These are phyloP conservation scores for Quercus bicolor DNA, from an alignment of 306 rosid genomes.

Conservation along the genomic window DNA sequence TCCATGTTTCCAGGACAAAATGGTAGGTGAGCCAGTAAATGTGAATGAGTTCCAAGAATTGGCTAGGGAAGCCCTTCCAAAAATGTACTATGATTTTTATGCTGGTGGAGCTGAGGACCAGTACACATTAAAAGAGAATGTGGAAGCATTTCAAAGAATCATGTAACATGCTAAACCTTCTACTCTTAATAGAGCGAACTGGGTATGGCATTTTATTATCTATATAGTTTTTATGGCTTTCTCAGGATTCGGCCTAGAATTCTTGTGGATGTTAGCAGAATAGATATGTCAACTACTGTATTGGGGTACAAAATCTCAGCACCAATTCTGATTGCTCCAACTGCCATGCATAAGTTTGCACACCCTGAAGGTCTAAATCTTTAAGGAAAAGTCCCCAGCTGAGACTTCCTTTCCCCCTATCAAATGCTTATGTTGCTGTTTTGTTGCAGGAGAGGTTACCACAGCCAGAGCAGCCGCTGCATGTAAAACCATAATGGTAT, in stretches of 20 bases:
- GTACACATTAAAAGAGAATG: constrained; percentile 45
- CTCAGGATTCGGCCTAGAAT: constrained; percentile 59
- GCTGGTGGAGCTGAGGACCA: constrained; percentile 72
- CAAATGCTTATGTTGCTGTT: background rate
- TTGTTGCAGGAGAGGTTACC: constrained; percentile 57
- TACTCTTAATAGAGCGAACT: background rate
- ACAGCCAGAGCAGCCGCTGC: constrained; percentile 76
- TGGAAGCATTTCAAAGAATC: constrained; percentile 55
- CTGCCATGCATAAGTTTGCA: constrained; percentile 49
- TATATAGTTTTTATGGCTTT: background rate
- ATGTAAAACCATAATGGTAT: constrained; percentile 65
- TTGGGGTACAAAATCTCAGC: constrained; percentile 51
- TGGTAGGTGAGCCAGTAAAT: constrained; percentile 51
- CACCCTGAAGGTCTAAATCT: constrained; percentile 50
- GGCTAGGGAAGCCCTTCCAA: constrained; percentile 57
- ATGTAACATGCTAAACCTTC: constrained; percentile 28
- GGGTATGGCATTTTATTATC: background rate
- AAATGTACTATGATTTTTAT: constrained; percentile 54
- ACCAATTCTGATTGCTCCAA: constrained; percentile 63
- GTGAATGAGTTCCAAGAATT: constrained; percentile 55
- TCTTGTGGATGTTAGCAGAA: constrained; percentile 64
- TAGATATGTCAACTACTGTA: constrained; percentile 50
- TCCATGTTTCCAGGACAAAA: constrained; percentile 35
- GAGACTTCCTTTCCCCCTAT: constrained; percentile 2
- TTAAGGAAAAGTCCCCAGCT: background rate